Percentiles rank a stretch among this genome's conserved stretches.
phyloP scores from a whole-genome alignment of 257 asterid genomes.

The Scutellaria minor region DNA sequence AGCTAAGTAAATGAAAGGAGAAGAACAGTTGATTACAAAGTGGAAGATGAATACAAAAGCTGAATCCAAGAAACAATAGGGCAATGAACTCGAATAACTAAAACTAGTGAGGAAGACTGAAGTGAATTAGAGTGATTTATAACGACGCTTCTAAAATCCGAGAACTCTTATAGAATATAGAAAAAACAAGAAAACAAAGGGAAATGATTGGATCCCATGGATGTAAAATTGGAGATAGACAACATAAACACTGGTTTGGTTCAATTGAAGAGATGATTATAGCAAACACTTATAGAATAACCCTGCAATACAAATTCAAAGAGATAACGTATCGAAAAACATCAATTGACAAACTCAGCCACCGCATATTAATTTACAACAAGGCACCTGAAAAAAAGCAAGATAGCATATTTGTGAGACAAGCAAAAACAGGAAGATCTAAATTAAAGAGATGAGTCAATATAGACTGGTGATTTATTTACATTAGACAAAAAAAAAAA shows the following conservation, averaged over 20 bases:
- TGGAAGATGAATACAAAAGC: conserved; percentile 17
- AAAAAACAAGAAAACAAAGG: conserved; percentile 54
- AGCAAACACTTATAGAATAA: conserved; percentile 65
- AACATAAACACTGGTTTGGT: conserved; percentile 14
- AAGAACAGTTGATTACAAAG: conserved; percentile 27
- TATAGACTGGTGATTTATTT: background rate
- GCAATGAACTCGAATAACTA: conserved; percentile 23
- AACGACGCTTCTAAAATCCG: conserved; percentile 18
- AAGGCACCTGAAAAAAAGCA: conserved; percentile 48
- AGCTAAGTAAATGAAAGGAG: conserved; percentile 27
- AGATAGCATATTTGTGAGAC: conserved; percentile 15
- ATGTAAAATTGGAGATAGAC: conserved; percentile 24
- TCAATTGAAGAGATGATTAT: conserved; percentile 19
- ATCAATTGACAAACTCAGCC: conserved; percentile 68
- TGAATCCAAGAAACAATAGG: conserved; percentile 28
- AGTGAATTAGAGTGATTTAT: conserved; percentile 21
- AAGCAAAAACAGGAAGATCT: conserved; percentile 14
- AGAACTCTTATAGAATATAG: conserved; percentile 59
- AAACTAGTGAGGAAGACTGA: conserved; percentile 1
- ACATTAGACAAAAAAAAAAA: background rate
- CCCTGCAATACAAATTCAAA: conserved; percentile 81
- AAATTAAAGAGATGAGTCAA: conserved; percentile 11
- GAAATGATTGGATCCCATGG: conserved; percentile 71
- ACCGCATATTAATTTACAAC: conserved; percentile 49
- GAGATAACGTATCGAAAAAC: conserved; percentile 60